These are phyloP conservation scores for Neolecta irregularis DNA, from an alignment of 1,139 yeast species.

Conservation along the genomic window DNA sequence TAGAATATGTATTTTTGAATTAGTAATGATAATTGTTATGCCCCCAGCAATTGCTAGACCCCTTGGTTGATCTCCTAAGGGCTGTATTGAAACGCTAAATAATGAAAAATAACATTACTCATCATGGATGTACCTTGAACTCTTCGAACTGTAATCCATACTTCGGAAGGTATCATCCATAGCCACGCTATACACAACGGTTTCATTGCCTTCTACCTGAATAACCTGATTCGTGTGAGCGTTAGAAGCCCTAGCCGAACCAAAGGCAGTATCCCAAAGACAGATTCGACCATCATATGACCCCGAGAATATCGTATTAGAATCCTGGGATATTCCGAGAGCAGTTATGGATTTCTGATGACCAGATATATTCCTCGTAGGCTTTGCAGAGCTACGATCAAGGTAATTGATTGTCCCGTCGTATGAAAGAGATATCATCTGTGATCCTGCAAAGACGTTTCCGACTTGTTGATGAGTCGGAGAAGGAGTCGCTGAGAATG, in stretches of 20 bases:
- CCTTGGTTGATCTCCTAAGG: conserved; percentile 51
- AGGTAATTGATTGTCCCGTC: conserved; percentile 60
- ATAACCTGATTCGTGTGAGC: conserved; percentile 47
- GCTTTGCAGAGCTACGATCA: conserved; percentile 26
- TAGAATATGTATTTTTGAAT: conserved; percentile 30
- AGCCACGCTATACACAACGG: conserved; percentile 39
- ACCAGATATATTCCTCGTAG: conserved; percentile 42
- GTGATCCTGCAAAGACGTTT: conserved; percentile 45
- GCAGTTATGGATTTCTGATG: conserved; percentile 74
- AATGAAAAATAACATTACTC: too few relatives aligned
- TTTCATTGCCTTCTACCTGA: conserved; percentile 23
- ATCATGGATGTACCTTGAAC: too few relatives aligned
- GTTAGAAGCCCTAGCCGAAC: conserved; percentile 27
- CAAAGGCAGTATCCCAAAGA: conserved; percentile 35
- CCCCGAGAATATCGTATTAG: conserved; percentile 40
- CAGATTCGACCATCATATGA: conserved; percentile 68
- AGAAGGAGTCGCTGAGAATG: conserved; percentile 16
- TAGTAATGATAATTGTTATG: conserved; percentile 33
- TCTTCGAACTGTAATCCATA: conserved; percentile 25
- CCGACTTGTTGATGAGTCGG: conserved; percentile 67
- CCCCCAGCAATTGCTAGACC: conserved; percentile 28
- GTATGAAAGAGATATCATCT: conserved; percentile 51
- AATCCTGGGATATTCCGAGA: conserved; percentile 25
- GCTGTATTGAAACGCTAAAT: not conserved
- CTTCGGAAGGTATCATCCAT: conserved; percentile 77